phyloP scores from a whole-genome alignment of 495 filamentous ascomycete species.

The Elaphomyces granulatus region DNA sequence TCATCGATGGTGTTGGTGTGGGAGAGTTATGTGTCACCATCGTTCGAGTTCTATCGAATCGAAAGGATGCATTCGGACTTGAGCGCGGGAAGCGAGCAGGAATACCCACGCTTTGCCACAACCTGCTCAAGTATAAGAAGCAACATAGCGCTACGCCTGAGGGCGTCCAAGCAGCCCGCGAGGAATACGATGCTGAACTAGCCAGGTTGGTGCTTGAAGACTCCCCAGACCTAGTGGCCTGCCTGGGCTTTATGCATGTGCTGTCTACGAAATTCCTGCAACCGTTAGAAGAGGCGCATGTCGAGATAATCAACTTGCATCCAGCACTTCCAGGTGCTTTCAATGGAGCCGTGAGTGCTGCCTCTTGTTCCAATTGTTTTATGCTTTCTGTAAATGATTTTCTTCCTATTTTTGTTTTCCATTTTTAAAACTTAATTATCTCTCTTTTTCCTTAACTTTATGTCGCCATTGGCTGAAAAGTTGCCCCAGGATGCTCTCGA shows the following conservation, averaged over 20 bases:
- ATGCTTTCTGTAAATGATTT: conserved; percentile 1
- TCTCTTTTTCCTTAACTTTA: background rate
- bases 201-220: conserved; percentile 54
- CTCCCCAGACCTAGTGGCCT: conserved; percentile 56
- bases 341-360: conserved; percentile 46
- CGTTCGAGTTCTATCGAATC: conserved; percentile 69
- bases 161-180: conserved; percentile 38
- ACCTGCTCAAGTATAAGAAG: conserved; percentile 57
- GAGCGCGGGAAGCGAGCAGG: conserved; percentile 50
- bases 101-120: conserved; percentile 79
- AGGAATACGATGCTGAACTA: conserved; percentile 68
- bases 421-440: too few relatives aligned
- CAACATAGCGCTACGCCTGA: conserved; percentile 29
- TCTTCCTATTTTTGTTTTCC: conserved; percentile 3
- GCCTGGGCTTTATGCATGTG: conserved; percentile 41
- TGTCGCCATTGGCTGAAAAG: background rate
- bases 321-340: conserved; percentile 64
- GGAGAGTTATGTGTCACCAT: conserved; percentile 47
- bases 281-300: conserved; percentile 42
- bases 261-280: conserved; percentile 47
- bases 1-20: conserved; percentile 57
- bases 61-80: conserved; percentile 64
- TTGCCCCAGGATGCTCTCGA: conserved; percentile 49
- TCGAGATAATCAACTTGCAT: conserved; percentile 78
- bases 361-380: background rate